Conservation (phyloP, 352 stramenopile species). For the Pythium brassicae region DNA sequence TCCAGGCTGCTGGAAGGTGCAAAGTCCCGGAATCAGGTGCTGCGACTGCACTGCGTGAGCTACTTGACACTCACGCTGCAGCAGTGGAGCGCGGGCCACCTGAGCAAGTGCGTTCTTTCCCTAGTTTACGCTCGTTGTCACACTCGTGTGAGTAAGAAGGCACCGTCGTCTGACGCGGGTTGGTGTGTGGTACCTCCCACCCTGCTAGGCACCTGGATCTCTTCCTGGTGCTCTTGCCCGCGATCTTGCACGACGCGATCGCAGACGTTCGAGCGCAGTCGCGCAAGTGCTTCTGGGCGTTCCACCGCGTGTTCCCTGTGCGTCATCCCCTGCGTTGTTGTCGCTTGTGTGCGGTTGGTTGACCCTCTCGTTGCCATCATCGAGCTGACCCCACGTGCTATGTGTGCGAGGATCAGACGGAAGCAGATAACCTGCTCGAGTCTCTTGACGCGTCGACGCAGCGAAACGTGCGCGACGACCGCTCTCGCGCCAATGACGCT, state of each 20-base stretch:
- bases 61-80: constrained; percentile 77
- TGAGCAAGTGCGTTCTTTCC: constrained; percentile 57
- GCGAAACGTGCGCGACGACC: constrained; percentile 47
- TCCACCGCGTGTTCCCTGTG: constrained; percentile 64
- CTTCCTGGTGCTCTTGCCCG: constrained; percentile 54
- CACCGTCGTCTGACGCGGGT: no score
- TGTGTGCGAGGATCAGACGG: no score
- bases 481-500: constrained; percentile 18
- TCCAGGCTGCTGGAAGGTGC: constrained; percentile 70
- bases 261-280: constrained; percentile 70
- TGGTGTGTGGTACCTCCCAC: not conserved
- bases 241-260: constrained; percentile 61
- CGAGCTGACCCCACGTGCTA: no score
- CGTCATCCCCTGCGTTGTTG: no score
- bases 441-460: constrained; percentile 68
- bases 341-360: not conserved
- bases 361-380: not conserved
- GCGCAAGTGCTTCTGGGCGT: constrained; percentile 78
- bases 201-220: constrained; percentile 44
- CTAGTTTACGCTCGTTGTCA: not conserved
- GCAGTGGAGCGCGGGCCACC: constrained; percentile 51
- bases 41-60: constrained; percentile 62
- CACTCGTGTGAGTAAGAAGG: not conserved
- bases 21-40: constrained; percentile 68
- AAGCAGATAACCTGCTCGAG: constrained; percentile 49